Conservation (phyloP, 225 moss, liverwort and hornwort species). For the Climacium dendroides region DNA sequence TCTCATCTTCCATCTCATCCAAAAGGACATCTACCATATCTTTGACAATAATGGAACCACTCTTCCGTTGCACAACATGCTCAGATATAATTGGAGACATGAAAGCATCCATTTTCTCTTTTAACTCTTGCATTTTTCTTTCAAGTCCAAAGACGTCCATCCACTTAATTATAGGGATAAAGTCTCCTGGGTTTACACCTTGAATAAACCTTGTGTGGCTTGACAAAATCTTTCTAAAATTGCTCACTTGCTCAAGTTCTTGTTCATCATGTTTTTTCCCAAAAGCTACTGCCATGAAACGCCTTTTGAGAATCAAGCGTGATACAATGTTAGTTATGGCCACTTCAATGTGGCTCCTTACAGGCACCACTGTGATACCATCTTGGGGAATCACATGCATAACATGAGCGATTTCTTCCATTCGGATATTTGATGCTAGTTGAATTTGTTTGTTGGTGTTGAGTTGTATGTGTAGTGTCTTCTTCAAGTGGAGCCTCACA, state of each 20-base stretch:
- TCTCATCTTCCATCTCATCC: neutral
- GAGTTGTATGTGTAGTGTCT: neutral
- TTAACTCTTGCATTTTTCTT: neutral
- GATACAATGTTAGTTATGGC: too few species aligned
- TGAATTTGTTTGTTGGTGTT: neutral
- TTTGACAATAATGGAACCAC: neutral
- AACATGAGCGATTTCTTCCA: too few species aligned
- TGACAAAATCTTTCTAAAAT: neutral
- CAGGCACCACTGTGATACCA: too few species aligned
- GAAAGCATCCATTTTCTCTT: neutral
- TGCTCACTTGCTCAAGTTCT: neutral
- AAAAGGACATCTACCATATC: neutral
- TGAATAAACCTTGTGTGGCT: fast-evolving
- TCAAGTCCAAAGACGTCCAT: neutral
- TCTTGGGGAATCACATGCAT: too few species aligned
- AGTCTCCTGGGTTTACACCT: neutral
- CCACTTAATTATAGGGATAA: neutral
- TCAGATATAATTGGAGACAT: neutral
- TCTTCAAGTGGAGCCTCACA: neutral
- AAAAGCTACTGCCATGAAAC: too few species aligned
- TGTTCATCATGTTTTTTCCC: neutral
- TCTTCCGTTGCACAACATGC: neutral
- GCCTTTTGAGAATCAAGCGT: too few species aligned
- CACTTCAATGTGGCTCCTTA: too few species aligned
- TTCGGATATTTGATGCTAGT: too few species aligned